phyloP scores from a whole-genome alignment of 140 eudicot species.

The Bidens hawaiensis region DNA sequence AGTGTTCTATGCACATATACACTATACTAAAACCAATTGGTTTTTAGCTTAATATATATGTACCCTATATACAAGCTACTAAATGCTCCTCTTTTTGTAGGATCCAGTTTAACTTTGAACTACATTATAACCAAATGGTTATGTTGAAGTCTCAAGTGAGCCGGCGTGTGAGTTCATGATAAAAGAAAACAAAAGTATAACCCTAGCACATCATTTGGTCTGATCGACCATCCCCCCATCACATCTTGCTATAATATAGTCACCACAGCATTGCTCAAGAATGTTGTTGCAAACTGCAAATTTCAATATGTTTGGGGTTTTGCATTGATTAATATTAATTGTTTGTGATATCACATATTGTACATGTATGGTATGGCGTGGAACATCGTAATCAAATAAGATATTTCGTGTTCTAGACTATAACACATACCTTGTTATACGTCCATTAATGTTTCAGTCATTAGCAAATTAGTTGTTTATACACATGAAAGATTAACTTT shows the following conservation, averaged over 20 bases:
- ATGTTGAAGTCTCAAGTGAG: background rate
- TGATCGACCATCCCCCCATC: background rate
- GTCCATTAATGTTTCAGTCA: background rate
- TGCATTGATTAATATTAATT: background rate
- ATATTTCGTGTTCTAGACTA: background rate
- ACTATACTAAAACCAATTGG: background rate
- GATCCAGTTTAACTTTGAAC: background rate
- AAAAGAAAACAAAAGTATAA: background rate
- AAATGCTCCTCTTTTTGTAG: conserved; percentile 1
- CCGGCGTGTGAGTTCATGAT: background rate
- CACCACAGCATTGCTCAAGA: background rate
- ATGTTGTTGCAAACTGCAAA: background rate
- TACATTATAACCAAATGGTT: background rate
- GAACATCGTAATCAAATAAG: background rate
- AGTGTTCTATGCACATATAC: background rate
- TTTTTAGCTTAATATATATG: background rate
- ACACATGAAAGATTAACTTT: background rate
- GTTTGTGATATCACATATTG: background rate
- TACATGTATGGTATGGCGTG: no score
- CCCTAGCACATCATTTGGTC: background rate
- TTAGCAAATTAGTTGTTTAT: background rate
- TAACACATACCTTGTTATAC: background rate
- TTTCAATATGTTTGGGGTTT: background rate
- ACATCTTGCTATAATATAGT: background rate
- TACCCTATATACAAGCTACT: background rate